Evolutionary conservation across 2,329 filamentous ascomycete genomes (phyloP).

Genomic region (Penicillium sp.): DNA sequence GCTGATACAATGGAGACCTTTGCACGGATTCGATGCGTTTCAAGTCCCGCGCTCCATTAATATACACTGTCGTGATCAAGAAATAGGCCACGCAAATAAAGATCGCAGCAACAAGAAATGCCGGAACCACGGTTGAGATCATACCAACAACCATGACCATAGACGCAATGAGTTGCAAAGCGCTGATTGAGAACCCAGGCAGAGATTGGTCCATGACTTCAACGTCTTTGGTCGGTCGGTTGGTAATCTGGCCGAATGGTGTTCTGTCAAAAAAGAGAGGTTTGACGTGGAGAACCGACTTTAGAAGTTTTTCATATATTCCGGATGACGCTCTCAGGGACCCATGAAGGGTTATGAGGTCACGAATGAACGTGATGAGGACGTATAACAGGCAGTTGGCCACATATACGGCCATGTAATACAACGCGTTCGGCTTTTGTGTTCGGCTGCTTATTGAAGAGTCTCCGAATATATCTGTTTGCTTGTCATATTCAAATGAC

Average conservation of each 20-base stretch:
- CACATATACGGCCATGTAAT: not conserved
- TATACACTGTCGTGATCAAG: not conserved
- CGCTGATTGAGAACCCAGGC: slow-evolving; percentile 1
- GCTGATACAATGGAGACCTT: slow-evolving; percentile 4
- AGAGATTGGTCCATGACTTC: slow-evolving; percentile 2
- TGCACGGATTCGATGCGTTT: slow-evolving; percentile 2
- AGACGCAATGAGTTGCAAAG: not conserved
- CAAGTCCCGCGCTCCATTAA: slow-evolving; percentile 2
- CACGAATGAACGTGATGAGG: not conserved
- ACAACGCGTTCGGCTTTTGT: not conserved
- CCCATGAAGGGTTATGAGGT: not conserved
- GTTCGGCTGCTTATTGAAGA: no score
- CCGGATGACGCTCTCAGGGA: slow-evolving; percentile 3
- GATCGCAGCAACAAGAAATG: not conserved
- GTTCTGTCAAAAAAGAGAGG: not conserved
- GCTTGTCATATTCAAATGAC: slow-evolving; percentile 3
- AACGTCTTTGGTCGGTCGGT: slow-evolving; percentile 3
- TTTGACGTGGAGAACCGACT: not conserved
- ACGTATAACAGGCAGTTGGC: not conserved
- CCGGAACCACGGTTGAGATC: not conserved
- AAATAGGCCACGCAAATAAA: slow-evolving; percentile 5
- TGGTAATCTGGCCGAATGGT: slow-evolving; percentile 1
- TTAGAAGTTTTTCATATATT: not conserved
- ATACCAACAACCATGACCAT: not conserved
- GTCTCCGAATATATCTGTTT: not conserved